phyloP scores from a whole-genome alignment of 805 yeast genomes.

The Saccharomycopsis synnaedendra region DNA sequence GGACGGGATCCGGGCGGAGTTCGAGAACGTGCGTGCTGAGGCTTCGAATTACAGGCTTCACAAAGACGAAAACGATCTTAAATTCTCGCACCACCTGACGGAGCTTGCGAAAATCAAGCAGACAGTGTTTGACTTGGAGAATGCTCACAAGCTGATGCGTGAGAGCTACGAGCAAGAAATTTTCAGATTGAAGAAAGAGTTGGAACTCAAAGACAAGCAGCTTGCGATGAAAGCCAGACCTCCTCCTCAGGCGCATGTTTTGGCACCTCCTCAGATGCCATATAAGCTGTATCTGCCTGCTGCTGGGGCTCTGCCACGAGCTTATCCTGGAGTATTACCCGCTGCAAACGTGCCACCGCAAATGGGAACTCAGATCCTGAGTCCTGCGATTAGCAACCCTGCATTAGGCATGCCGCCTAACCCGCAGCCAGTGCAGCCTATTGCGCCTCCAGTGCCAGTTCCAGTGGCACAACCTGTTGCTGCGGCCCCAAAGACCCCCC shows the following conservation, averaged over 20 bases:
- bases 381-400: neutral
- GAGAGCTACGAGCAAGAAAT: conserved; percentile 95
- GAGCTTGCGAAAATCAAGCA: conserved; percentile 92
- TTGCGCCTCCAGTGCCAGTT: conserved; percentile 2
- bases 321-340: neutral
- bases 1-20: conserved; percentile 88
- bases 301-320: neutral
- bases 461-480: neutral
- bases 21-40: conserved; percentile 73
- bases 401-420: neutral
- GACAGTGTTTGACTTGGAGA: conserved; percentile 86
- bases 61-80: conserved; percentile 85
- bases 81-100: conserved; percentile 81
- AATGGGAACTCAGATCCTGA: neutral
- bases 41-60: conserved; percentile 74
- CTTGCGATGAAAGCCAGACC: conserved; percentile 19
- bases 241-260: neutral
- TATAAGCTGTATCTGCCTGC: neutral
- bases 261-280: neutral
- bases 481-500: conserved; percentile 28
- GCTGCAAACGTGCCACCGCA: neutral
- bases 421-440: neutral
- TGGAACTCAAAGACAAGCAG: conserved; percentile 69
- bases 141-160: conserved; percentile 89
- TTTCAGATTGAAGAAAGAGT: conserved; percentile 69